Evolutionary conservation across 148 eudicot species (phyloP).

Genomic region (Nepenthes mirabilis): DNA sequence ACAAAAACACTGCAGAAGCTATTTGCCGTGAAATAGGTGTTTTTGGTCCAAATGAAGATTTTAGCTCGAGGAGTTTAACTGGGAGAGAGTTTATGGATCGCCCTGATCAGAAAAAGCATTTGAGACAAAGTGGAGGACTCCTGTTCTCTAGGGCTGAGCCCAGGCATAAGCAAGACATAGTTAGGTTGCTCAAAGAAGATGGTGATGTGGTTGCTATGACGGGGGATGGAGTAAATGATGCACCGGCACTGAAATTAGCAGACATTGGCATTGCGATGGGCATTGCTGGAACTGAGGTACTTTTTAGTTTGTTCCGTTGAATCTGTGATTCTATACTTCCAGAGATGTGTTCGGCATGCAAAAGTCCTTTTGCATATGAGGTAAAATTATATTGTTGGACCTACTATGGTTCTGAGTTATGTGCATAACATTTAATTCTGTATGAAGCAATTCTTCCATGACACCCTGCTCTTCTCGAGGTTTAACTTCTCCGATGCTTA

Average conservation of each 20-base stretch:
- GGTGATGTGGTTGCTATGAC: slow-evolving; percentile 86
- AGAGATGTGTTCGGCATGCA: too few relatives aligned
- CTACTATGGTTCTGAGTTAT: too few relatives aligned
- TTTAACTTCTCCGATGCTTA: too few relatives aligned
- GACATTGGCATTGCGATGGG: slow-evolving; percentile 84
- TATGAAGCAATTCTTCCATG: too few relatives aligned
- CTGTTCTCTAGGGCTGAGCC: slow-evolving; percentile 76
- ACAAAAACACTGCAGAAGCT: slow-evolving; percentile 58
- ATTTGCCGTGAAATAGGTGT: slow-evolving; percentile 52
- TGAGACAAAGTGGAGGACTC: slow-evolving; percentile 41
- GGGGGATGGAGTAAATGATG: slow-evolving; percentile 77
- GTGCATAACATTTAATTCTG: too few relatives aligned
- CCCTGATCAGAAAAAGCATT: slow-evolving; percentile 28
- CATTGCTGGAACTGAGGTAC: slow-evolving; percentile 74
- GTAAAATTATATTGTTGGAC: too few relatives aligned
- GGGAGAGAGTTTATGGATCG: slow-evolving; percentile 52
- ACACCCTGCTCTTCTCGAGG: too few relatives aligned
- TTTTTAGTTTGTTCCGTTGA: background rate
- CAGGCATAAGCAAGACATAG: slow-evolving; percentile 69
- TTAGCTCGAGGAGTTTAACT: slow-evolving; percentile 36
- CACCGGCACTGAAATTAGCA: slow-evolving; percentile 67
- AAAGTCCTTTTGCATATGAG: too few relatives aligned
- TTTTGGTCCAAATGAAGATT: slow-evolving; percentile 34
- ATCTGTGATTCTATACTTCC: too few relatives aligned
- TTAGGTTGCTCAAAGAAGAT: slow-evolving; percentile 55